Evolutionary conservation across 202 grass and related monocot species (phyloP).

Genomic region (Carex sylvatica): DNA sequence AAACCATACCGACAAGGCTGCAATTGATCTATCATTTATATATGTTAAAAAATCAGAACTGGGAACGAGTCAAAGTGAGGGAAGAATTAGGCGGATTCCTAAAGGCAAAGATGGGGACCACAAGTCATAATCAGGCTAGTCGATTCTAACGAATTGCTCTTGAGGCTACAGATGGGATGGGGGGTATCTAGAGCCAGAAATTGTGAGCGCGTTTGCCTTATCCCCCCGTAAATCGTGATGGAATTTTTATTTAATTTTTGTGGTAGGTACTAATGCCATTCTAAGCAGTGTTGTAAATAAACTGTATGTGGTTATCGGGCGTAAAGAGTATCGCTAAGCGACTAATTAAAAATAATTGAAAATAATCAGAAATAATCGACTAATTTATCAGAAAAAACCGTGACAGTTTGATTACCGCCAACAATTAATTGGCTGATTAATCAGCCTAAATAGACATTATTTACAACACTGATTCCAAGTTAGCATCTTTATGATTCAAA

Average conservation of each 20-base stretch:
- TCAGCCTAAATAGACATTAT: too few relatives aligned
- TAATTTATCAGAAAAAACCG: too few relatives aligned
- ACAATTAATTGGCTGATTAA: too few relatives aligned
- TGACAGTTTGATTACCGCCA: too few relatives aligned
- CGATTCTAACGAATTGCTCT: not conserved
- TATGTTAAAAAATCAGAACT: not conserved
- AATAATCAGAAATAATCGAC: too few relatives aligned
- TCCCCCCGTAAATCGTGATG: not conserved
- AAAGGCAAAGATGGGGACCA: not conserved
- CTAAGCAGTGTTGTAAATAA: too few relatives aligned
- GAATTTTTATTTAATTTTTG: not conserved
- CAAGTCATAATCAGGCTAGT: not conserved
- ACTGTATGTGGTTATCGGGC: too few relatives aligned
- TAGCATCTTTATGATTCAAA: not conserved
- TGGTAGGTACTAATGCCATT: not conserved
- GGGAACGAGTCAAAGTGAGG: not conserved
- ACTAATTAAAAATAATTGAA: too few relatives aligned
- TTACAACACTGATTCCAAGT: not conserved
- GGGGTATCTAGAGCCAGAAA: not conserved
- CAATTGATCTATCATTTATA: not conserved
- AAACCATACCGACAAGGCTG: not conserved
- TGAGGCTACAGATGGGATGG: not conserved
- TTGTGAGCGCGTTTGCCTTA: not conserved
- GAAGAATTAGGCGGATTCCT: not conserved
- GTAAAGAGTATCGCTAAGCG: too few relatives aligned